Conservation (phyloP, 2,329 filamentous ascomycete genomes). For the Diaporthe sp. region DNA sequence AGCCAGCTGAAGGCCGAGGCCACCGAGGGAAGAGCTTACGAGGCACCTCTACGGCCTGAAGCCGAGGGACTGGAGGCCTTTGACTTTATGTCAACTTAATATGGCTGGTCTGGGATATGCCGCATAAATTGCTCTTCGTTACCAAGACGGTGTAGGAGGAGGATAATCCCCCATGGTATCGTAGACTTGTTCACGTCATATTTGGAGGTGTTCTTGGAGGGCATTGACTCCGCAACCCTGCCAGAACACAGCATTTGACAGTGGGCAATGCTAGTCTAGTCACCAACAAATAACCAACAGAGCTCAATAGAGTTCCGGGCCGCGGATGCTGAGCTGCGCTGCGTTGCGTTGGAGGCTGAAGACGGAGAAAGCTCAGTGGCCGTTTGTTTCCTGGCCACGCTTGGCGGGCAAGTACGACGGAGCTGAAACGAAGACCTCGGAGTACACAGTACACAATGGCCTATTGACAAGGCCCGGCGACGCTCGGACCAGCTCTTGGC, state of each 20-base stretch:
- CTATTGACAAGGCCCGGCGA: background rate
- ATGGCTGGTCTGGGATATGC: background rate
- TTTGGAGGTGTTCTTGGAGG: background rate
- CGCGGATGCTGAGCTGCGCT: background rate
- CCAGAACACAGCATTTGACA: background rate
- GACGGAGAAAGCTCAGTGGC: background rate
- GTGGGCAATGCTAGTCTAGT: background rate
- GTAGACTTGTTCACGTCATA: background rate
- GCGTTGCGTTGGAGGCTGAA: conserved; percentile 22
- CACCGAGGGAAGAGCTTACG: conserved; percentile 50
- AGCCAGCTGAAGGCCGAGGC: conserved; percentile 65
- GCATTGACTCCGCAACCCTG: background rate
- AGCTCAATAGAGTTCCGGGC: conserved; percentile 20
- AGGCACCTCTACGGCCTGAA: conserved; percentile 36
- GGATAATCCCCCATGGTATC: background rate
- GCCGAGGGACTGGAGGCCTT: conserved; percentile 16
- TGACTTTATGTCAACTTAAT: conserved; percentile 24
- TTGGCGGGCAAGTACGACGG: background rate
- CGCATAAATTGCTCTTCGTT: background rate
- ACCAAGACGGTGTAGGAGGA: background rate
- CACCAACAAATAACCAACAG: background rate
- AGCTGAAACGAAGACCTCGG: conserved; percentile 5
- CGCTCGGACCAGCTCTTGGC: conserved; percentile 22
- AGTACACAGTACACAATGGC: background rate
- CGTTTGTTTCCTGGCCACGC: background rate